Conservation (phyloP, 2,329 filamentous ascomycete genomes). For the Hymenoscyphus albidus region DNA sequence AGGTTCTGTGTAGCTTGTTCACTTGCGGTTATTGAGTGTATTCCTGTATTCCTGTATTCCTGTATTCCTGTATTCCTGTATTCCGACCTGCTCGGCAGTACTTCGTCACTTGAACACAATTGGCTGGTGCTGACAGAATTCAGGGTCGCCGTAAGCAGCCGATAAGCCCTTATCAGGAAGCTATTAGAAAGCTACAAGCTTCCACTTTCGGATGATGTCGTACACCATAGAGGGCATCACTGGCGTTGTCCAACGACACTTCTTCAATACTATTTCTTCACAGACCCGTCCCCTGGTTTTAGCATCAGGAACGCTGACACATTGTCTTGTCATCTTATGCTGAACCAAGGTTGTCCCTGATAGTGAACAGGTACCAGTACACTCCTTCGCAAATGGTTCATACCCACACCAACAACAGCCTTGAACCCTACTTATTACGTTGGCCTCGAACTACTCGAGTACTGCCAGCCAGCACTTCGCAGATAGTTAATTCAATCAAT, state of each 20-base stretch:
- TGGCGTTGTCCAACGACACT: neutral
- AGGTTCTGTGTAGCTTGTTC: neutral
- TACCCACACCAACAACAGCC: neutral
- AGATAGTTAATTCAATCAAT: slow-evolving; percentile 18
- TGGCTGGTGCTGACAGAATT: neutral
- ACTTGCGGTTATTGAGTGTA: neutral
- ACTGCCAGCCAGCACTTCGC: neutral
- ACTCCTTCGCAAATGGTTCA: neutral
- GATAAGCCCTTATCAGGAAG: neutral
- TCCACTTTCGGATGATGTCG: neutral
- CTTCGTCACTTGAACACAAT: neutral
- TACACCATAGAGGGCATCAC: neutral
- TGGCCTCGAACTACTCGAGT: neutral
- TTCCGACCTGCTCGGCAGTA: neutral
- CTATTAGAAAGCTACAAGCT: neutral
- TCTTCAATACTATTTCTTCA: neutral
- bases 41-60: neutral
- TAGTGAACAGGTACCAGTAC: neutral
- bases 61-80: neutral
- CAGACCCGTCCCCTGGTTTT: neutral
- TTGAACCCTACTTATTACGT: neutral
- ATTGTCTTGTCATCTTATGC: neutral
- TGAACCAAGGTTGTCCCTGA: neutral
- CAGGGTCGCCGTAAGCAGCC: neutral
- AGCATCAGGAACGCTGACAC: neutral